Evolutionary conservation across 345 rosid genomes (phyloP).

Genomic region (Raphanus raphanistrum): DNA sequence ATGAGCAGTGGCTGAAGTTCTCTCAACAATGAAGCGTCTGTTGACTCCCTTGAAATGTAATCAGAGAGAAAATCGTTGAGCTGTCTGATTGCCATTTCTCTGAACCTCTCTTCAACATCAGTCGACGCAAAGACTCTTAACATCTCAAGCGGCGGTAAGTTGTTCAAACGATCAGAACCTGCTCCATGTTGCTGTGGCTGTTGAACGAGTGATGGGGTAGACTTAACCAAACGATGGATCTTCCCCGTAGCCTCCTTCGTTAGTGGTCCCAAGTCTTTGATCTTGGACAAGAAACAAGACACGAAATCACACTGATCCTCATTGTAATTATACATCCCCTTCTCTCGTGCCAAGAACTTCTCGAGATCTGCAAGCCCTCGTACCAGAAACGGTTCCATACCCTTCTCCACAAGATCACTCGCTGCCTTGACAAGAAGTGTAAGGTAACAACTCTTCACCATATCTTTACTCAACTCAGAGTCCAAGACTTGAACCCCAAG

Average conservation of each 20-base stretch:
- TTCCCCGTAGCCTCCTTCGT: background rate
- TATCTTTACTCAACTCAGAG: background rate
- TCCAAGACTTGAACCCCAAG: too few relatives aligned
- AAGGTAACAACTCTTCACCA: background rate
- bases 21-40: background rate
- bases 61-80: background rate
- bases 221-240: background rate
- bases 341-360: background rate
- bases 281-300: background rate
- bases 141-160: background rate
- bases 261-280: background rate
- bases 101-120: background rate
- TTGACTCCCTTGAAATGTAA: background rate
- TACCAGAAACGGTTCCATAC: background rate
- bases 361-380: slow-evolving; percentile 1
- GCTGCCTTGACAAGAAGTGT: background rate
- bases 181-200: background rate
- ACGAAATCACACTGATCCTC: background rate
- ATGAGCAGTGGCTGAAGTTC: slow-evolving; percentile 14
- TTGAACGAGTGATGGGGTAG: background rate
- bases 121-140: background rate
- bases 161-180: background rate
- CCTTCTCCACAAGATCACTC: background rate
- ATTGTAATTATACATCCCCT: background rate
- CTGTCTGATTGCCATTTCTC: background rate